Evolutionary conservation across 2,329 filamentous ascomycete species (phyloP), one percentile per base, ranked within the genome.

Genomic region (Albophoma yamanashiensis): DNA sequence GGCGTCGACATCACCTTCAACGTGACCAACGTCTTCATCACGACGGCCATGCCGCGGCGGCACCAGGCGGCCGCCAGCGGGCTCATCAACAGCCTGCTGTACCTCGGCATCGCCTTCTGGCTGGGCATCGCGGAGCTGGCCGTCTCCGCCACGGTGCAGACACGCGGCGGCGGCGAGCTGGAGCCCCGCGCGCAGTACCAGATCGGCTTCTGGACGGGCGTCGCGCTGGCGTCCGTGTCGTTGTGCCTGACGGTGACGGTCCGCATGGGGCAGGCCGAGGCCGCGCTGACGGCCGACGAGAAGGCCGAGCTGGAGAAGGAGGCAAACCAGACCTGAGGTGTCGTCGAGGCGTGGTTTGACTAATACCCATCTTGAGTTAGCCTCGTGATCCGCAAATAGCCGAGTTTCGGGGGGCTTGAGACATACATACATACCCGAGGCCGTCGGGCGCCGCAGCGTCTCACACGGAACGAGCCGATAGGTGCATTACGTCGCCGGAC

Each of bases 1-100:
- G 88, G 87, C 22, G 85, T 92, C 61, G 89, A 93, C 67, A 84
- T 92, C 59, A 85, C 84, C 8, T 92, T 87, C 74, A 91, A 88
- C 67, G 82, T 92, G 1, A 83, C 86, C 22, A 92, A 89, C 67
- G 82, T 92, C 61, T 92, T 89, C 72, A 88, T 91, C 70, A 91
- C 88, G 0, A 91, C 88, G 0, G 83, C 82, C 17, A 76, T 92
- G 63, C 87, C 89, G 0, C 77, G 78, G 5, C 79, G 82, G 15
- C 79, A 85, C 57, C 89, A 93, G 69, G 89, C 88, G 0, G 76
- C 91, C 0, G 89, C 88, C 0, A 88, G 89, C 1, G 88, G 85
- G 0, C 71, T 92, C 55, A 85, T 89, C 67, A 91, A 89, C 73
- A 85, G 83, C 56, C 73, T 91, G 2, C 69, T 91, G 38, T 89